Base-by-base conservation (phyloP, 2,329 filamentous ascomycete genomes). In the Fusarium chuoi region DNA sequence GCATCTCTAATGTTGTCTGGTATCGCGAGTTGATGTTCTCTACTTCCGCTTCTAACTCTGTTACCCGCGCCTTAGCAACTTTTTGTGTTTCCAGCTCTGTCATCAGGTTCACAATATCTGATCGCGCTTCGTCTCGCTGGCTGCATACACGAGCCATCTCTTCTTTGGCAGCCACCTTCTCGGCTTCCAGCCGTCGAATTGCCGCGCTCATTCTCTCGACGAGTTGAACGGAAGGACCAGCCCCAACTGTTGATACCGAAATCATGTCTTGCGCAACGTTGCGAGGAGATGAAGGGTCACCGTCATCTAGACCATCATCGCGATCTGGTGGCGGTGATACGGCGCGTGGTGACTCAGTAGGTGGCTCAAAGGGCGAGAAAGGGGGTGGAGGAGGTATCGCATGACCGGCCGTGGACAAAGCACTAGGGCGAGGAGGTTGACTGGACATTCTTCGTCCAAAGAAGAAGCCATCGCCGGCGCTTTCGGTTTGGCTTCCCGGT, bases 181-280 rank as follows among this genome's bases (percentile, higher is more conserved):
- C 96, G 55, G 91, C 94, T 80, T 99, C 96, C 0, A 99, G 87
- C 11, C 96, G 90, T 15, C 96, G 93, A 49, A 99, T 95, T 0
- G 95, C 94, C 6, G 95, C 94, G 79, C 94, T 97, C 94, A 99
- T 97, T 60, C 96, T 90, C 83, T 98, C 96, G 22, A 99, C 95
- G 2, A 99, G 89, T 83, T 98, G 96, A 3, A 99, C 96, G 1
- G 93, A 96, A 1, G 96, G 96, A 0, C 96, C 96, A 0, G 96
- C 95, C 1, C 92, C 96, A 14, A 94, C 93, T 0, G 96, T 98
- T 2, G 95, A 97, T 12, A 94, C 93, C 5, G 94, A 97, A 36
- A 96, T 89, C 85, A 97, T 93, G 78, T 98, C 95, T 75, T 95
- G 93, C 67, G 93, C 89, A 12, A 92, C 90, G 66, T 92, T 91